These are phyloP conservation scores for Corchorus olitorius DNA, from an alignment of 345 rosid genomes.

Conservation along the genomic window DNA sequence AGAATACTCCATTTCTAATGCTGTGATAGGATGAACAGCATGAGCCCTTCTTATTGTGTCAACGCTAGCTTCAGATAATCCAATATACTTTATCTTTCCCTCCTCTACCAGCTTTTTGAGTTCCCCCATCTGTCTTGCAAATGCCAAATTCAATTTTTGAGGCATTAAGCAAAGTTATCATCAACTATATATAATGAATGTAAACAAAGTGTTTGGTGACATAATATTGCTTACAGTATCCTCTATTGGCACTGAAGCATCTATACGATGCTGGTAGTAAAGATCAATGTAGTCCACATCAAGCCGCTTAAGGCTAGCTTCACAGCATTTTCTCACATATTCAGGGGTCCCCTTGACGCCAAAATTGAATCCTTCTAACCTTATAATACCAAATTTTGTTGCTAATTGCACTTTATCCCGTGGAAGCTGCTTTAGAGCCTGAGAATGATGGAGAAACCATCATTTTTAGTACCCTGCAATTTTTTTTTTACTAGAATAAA, in stretches of 20 bases:
- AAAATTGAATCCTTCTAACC: slow-evolving; percentile 19
- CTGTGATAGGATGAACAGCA: slow-evolving; percentile 51
- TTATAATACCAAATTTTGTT: slow-evolving; percentile 46
- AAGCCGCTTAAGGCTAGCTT: slow-evolving; percentile 52
- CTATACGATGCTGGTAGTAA: slow-evolving; percentile 58
- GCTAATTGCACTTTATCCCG: slow-evolving; percentile 51
- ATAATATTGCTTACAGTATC: slow-evolving; percentile 38
- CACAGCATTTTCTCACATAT: slow-evolving; percentile 51
- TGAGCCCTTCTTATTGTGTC: slow-evolving; percentile 49
- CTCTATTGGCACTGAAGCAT: slow-evolving; percentile 55
- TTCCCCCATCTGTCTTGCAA: slow-evolving; percentile 35
- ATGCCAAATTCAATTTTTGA: background rate
- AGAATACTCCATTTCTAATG: slow-evolving; percentile 49
- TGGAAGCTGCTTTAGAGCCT: slow-evolving; percentile 61
- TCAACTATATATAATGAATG: background rate
- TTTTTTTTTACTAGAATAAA: no score
- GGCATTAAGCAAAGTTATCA: background rate
- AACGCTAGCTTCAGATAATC: slow-evolving; percentile 51
- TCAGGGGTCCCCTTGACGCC: slow-evolving; percentile 43
- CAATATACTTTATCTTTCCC: slow-evolving; percentile 47
- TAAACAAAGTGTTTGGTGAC: background rate
- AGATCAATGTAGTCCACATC: slow-evolving; percentile 56
- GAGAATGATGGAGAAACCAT: background rate
- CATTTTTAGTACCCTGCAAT: no score
- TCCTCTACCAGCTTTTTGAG: slow-evolving; percentile 46